phyloP scores from a whole-genome alignment of 2,329 filamentous ascomycete species.

The Alternaria arborescens region DNA sequence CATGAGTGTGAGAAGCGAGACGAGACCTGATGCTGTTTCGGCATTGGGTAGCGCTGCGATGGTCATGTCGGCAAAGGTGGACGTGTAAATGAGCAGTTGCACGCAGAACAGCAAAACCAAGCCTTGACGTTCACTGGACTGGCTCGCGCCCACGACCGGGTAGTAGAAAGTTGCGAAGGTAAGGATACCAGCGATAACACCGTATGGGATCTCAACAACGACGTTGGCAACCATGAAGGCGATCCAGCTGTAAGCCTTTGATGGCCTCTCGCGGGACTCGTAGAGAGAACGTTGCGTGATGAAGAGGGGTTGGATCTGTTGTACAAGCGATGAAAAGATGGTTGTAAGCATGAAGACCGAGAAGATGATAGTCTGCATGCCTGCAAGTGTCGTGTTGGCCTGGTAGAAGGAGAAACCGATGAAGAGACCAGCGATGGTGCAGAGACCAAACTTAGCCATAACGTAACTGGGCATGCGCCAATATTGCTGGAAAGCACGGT shows the following conservation, averaged over 20 bases:
- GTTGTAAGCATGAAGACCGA: constrained; percentile 61
- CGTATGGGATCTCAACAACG: constrained; percentile 74
- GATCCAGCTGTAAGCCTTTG: constrained; percentile 78
- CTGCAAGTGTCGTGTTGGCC: constrained; percentile 49
- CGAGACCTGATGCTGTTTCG: constrained; percentile 72
- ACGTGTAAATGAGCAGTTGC: constrained; percentile 75
- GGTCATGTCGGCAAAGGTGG: constrained; percentile 76
- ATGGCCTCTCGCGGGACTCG: constrained; percentile 68
- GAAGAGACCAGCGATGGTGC: constrained; percentile 40
- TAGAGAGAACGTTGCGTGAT: constrained; percentile 67
- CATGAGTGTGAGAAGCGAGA: constrained; percentile 66
- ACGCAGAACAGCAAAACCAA: constrained; percentile 72
- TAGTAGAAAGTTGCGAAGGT: constrained; percentile 75
- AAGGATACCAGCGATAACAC: constrained; percentile 68
- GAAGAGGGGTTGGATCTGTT: constrained; percentile 68
- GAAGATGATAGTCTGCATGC: constrained; percentile 58
- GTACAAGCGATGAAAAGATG: constrained; percentile 58
- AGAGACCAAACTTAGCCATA: constrained; percentile 42
- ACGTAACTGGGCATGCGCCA: constrained; percentile 58
- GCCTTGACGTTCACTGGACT: constrained; percentile 58
- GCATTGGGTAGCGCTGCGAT: constrained; percentile 75
- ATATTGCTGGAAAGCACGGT: constrained; percentile 57
- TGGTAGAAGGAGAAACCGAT: constrained; percentile 56
- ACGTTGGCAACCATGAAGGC: constrained; percentile 77
- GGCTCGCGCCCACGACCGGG: constrained; percentile 50